A percentile compares a stretch with the other conserved stretches of the same genome.
Evolutionary conservation across 108 stramenopile genomes (phyloP).

Genomic region (Pseudonitzschia multiseries): DNA sequence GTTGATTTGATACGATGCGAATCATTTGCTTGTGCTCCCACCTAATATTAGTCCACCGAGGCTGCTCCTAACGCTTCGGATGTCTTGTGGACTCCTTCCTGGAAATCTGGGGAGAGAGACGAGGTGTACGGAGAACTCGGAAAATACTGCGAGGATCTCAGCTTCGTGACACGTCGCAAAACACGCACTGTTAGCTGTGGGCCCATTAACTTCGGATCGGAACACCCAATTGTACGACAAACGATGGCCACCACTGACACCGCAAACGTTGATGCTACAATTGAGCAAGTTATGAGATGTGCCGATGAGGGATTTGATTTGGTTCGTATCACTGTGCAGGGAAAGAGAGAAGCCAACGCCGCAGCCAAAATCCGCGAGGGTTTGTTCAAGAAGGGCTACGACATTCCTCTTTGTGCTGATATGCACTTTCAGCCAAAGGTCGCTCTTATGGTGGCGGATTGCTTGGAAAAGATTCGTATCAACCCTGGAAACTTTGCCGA

Average conservation of each 20-base stretch:
- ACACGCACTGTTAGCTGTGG: conserved; percentile 85
- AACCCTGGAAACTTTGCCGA: conserved; percentile 98
- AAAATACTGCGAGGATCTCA: conserved; percentile 86
- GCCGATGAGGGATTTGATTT: conserved; percentile 93
- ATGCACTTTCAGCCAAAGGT: conserved; percentile 96
- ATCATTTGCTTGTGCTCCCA: background rate
- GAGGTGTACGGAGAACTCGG: conserved; percentile 64
- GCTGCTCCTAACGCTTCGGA: conserved; percentile 41
- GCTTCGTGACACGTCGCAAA: conserved; percentile 68
- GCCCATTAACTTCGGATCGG: conserved; percentile 92
- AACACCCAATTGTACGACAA: conserved; percentile 95
- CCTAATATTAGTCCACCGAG: conserved; percentile 11
- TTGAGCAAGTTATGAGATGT: conserved; percentile 94
- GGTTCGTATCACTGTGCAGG: conserved; percentile 95
- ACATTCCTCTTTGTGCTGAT: conserved; percentile 96
- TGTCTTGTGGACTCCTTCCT: conserved; percentile 86
- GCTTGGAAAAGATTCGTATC: conserved; percentile 96
- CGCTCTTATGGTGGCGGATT: conserved; percentile 90
- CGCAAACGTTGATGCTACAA: conserved; percentile 90
- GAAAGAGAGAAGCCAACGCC: conserved; percentile 88
- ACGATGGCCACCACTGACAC: conserved; percentile 98
- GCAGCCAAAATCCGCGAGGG: conserved; percentile 84
- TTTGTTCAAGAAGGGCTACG: conserved; percentile 89
- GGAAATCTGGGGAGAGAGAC: conserved; percentile 83
- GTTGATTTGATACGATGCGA: conserved; percentile 7